Percentiles rank a stretch among this genome's conserved stretches.
Evolutionary conservation across 176 grass and related monocot genomes (phyloP).

Genomic region (Aegilops umbellulata): DNA sequence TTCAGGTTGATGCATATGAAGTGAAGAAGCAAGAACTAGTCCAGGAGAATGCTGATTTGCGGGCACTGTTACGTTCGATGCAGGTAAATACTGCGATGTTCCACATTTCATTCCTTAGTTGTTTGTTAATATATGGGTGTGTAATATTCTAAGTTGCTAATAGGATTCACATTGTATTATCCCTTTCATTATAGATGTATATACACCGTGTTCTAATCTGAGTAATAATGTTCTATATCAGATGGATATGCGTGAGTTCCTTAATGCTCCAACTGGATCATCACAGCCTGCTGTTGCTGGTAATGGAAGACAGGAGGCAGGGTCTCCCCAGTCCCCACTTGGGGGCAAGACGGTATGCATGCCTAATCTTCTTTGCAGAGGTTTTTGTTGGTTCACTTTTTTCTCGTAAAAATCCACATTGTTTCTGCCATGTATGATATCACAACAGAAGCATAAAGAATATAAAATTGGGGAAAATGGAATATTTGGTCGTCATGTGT

Average conservation of each 20-base stretch:
- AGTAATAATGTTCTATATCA: constrained; percentile 31
- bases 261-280: constrained; percentile 87
- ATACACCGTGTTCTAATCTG: background rate
- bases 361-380: background rate
- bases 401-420: background rate
- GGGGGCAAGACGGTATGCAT: constrained; percentile 81
- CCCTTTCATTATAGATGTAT: background rate
- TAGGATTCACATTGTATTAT: background rate
- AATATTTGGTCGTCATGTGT: background rate
- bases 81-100: constrained; percentile 56
- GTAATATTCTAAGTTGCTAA: background rate
- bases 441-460: background rate
- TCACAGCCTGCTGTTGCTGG: constrained; percentile 52
- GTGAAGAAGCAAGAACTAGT: constrained; percentile 93
- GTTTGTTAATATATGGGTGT: background rate
- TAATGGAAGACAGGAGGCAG: constrained; percentile 63
- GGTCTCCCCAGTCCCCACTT: constrained; percentile 80
- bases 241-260: constrained; percentile 97
- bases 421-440: constrained; percentile 14
- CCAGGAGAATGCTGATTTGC: constrained; percentile 91
- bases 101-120: background rate
- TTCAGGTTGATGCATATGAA: constrained; percentile 96
- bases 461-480: background rate
- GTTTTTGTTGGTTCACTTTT: background rate
- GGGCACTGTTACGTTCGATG: constrained; percentile 87